Evolutionary conservation across 192 early-diverging fungal species (phyloP).

Genomic region (Martensiomyces pterosporus): DNA sequence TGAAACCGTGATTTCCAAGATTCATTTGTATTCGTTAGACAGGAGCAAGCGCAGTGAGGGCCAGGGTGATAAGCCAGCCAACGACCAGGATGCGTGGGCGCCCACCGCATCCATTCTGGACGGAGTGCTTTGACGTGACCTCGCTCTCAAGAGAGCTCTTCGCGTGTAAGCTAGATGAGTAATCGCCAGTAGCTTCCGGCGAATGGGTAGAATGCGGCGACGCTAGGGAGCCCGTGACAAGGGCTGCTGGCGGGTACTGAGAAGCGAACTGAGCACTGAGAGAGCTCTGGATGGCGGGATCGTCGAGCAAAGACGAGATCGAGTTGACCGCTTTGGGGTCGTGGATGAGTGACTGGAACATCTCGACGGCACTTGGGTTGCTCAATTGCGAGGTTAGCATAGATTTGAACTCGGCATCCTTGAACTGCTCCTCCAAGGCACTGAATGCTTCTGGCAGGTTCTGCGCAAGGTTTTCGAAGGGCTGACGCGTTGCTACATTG

Average conservation of each 20-base stretch:
- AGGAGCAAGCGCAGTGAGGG: conserved; percentile 23
- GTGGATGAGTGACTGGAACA: conserved; percentile 49
- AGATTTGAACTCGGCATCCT: conserved; percentile 31
- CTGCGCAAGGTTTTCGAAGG: conserved; percentile 44
- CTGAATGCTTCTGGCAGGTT: conserved; percentile 46
- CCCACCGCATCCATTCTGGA: conserved; percentile 6
- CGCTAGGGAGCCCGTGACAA: too few species aligned
- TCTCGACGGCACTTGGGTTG: conserved; percentile 47
- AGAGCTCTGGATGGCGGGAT: conserved; percentile 46
- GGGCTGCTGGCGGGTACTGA: conserved; percentile 26
- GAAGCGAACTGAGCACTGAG: conserved; percentile 44
- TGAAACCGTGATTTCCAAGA: too few species aligned
- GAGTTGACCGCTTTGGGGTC: conserved; percentile 38
- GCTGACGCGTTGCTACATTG: conserved; percentile 4
- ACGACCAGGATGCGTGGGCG: conserved; percentile 23
- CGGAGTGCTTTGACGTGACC: conserved; percentile 8
- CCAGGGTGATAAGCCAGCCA: conserved; percentile 16
- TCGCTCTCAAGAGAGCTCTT: conserved; percentile 18
- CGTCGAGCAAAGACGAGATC: conserved; percentile 35
- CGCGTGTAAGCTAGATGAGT: conserved; percentile 10
- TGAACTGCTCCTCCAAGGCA: conserved; percentile 39
- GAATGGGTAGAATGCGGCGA: conserved; percentile 5
- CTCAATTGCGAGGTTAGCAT: conserved; percentile 42
- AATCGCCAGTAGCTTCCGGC: conserved; percentile 16
- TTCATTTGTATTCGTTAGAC: conserved; percentile 6